Conservation (phyloP, 2,329 filamentous ascomycete genomes). For the Cytospora paraplurivora region DNA sequence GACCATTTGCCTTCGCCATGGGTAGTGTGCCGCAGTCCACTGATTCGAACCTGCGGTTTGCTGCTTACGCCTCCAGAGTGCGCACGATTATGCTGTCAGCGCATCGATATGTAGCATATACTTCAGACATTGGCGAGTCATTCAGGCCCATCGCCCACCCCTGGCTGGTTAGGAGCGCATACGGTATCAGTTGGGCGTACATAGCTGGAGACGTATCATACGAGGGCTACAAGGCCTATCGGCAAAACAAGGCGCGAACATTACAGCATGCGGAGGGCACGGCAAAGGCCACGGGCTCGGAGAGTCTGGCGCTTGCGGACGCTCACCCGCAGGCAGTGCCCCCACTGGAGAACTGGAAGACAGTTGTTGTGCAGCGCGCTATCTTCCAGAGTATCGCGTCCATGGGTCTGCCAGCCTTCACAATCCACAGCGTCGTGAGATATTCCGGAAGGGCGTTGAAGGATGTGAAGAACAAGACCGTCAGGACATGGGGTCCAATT, state of each 20-base stretch:
- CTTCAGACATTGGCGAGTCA: slow-evolving; percentile 92
- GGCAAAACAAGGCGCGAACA: slow-evolving; percentile 80
- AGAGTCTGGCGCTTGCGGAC: slow-evolving; percentile 33
- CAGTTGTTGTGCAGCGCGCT: slow-evolving; percentile 87
- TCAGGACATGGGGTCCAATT: slow-evolving; percentile 89
- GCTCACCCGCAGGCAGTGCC: slow-evolving; percentile 50
- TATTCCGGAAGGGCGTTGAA: slow-evolving; percentile 90
- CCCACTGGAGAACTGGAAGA: slow-evolving; percentile 84
- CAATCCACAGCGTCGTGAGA: slow-evolving; percentile 88
- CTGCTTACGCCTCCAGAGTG: slow-evolving; percentile 83
- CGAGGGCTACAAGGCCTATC: slow-evolving; percentile 94
- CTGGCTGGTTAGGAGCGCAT: slow-evolving; percentile 76
- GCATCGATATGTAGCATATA: slow-evolving; percentile 92
- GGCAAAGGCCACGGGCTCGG: slow-evolving; percentile 52
- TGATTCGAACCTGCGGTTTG: slow-evolving; percentile 84
- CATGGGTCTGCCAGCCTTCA: slow-evolving; percentile 93
- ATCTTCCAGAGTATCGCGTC: slow-evolving; percentile 89
- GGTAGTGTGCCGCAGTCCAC: slow-evolving; percentile 77
- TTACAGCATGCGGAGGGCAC: slow-evolving; percentile 56
- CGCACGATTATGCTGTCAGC: slow-evolving; percentile 86
- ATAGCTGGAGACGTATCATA: slow-evolving; percentile 86
- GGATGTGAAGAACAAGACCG: slow-evolving; percentile 69
- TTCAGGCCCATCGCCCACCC: slow-evolving; percentile 93
- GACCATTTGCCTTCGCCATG: neutral
- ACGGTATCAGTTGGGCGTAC: slow-evolving; percentile 91